Evolutionary conservation across 164 flowering plant genomes (phyloP).

Genomic region (Kingdonia uniflora): DNA sequence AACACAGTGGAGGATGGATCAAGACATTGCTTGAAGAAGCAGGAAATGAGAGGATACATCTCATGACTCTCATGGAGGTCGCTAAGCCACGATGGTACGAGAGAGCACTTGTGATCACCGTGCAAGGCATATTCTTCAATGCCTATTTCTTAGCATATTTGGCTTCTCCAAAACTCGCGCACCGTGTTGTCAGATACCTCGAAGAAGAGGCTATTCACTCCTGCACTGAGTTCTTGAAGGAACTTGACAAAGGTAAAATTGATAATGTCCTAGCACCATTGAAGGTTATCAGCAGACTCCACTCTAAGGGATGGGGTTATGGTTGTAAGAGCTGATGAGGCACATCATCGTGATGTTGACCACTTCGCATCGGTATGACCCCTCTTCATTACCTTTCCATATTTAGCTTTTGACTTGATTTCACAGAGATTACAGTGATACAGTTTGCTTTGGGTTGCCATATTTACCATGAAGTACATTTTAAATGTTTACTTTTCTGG

Average conservation of each 20-base stretch:
- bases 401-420: too few species aligned
- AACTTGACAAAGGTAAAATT: constrained; percentile 54
- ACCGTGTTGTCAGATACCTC: constrained; percentile 59
- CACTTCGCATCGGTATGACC: constrained; percentile 60
- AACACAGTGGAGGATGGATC: constrained; percentile 80
- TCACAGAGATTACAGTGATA: too few species aligned
- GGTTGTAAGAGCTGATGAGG: constrained; percentile 65
- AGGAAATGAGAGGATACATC: constrained; percentile 74
- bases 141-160: constrained; percentile 54
- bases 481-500: too few species aligned
- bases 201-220: constrained; percentile 82
- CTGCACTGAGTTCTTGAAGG: constrained; percentile 64
- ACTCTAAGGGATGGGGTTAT: constrained; percentile 56
- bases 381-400: too few species aligned
- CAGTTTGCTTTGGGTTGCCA: too few species aligned
- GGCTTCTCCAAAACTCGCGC: constrained; percentile 55
- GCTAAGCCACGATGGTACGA: constrained; percentile 67
- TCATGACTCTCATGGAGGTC: constrained; percentile 80
- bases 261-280: constrained; percentile 69
- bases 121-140: constrained; percentile 70
- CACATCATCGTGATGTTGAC: constrained; percentile 66
- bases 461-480: too few species aligned
- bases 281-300: constrained; percentile 42
- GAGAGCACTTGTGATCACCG: constrained; percentile 50
- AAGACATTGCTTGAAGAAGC: constrained; percentile 66